phyloP scores from a whole-genome alignment of 177 flowering plant species.

The Vitis hybrid region DNA sequence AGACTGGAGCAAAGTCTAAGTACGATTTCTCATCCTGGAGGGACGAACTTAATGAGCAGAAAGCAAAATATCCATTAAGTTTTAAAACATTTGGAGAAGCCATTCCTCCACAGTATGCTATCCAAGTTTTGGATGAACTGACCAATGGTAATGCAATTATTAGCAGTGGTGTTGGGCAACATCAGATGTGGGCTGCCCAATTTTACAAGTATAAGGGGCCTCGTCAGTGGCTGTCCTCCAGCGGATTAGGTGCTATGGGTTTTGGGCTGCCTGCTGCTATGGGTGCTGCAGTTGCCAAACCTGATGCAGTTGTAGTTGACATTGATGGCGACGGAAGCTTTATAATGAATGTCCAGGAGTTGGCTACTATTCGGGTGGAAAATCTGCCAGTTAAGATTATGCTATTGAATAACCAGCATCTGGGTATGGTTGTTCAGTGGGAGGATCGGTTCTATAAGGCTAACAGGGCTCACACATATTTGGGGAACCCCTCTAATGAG shows the following conservation, averaged over 20 bases:
- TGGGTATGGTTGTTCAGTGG: constrained; percentile 94
- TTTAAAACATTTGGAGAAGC: constrained; percentile 74
- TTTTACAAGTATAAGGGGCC: constrained; percentile 65
- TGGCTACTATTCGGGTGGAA: constrained; percentile 73
- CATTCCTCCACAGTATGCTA: constrained; percentile 85
- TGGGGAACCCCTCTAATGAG: constrained; percentile 67
- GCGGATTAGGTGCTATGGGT: constrained; percentile 92
- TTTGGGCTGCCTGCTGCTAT: constrained; percentile 92
- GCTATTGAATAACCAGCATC: constrained; percentile 77
- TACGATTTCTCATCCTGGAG: constrained; percentile 70
- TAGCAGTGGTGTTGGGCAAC: constrained; percentile 89
- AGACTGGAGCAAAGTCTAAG: constrained; percentile 19
- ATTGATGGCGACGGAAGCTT: constrained; percentile 95
- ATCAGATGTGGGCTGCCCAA: constrained; percentile 97
- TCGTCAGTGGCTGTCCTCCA: constrained; percentile 82
- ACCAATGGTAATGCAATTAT: constrained; percentile 71
- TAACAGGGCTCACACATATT: constrained; percentile 76
- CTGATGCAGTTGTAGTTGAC: constrained; percentile 54
- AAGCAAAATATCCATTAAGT: constrained; percentile 50
- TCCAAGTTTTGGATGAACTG: constrained; percentile 69
- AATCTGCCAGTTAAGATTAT: constrained; percentile 76
- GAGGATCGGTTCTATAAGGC: constrained; percentile 87
- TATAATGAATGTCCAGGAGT: constrained; percentile 82
- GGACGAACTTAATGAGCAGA: constrained; percentile 68
- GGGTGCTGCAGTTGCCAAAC: constrained; percentile 80